Conservation (phyloP, 805 yeast species). For the Saturnispora dispora region DNA sequence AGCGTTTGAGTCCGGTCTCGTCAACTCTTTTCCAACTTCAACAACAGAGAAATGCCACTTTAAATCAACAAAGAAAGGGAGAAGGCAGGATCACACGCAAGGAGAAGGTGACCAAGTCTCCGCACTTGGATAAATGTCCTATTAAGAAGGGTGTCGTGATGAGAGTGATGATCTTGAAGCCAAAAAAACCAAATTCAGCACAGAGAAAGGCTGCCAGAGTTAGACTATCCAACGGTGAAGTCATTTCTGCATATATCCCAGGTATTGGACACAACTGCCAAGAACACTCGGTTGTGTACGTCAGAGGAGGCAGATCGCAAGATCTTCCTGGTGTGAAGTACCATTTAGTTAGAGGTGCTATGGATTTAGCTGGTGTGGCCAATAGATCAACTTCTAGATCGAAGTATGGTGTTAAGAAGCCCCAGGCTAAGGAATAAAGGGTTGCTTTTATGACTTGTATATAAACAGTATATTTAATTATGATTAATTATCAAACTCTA, state of each 20-base stretch:
- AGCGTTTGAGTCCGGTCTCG: not conserved
- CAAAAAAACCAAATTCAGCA: slow-evolving; percentile 98
- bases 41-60: slow-evolving; percentile 53
- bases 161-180: slow-evolving; percentile 90
- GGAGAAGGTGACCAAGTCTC: slow-evolving; percentile 49
- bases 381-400: slow-evolving; percentile 84
- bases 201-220: slow-evolving; percentile 96
- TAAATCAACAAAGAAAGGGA: slow-evolving; percentile 71
- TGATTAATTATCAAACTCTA: not conserved
- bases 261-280: slow-evolving; percentile 99
- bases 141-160: slow-evolving; percentile 88
- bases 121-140: slow-evolving; percentile 77
- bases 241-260: slow-evolving; percentile 87
- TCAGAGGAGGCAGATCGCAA: slow-evolving; percentile 97
- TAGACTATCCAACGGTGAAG: slow-evolving; percentile 79
- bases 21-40: slow-evolving; percentile 13
- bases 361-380: slow-evolving; percentile 91
- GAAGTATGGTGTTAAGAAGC: slow-evolving; percentile 88
- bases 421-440: slow-evolving; percentile 36
- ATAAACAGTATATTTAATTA: slow-evolving; percentile 1
- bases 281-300: slow-evolving; percentile 92
- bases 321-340: slow-evolving; percentile 98
- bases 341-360: slow-evolving; percentile 85
- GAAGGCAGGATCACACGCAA: slow-evolving; percentile 33
- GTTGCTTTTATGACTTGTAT: slow-evolving; percentile 4